Base-by-base conservation (phyloP, 495 filamentous ascomycete species). In the Delitschia confertaspora region DNA sequence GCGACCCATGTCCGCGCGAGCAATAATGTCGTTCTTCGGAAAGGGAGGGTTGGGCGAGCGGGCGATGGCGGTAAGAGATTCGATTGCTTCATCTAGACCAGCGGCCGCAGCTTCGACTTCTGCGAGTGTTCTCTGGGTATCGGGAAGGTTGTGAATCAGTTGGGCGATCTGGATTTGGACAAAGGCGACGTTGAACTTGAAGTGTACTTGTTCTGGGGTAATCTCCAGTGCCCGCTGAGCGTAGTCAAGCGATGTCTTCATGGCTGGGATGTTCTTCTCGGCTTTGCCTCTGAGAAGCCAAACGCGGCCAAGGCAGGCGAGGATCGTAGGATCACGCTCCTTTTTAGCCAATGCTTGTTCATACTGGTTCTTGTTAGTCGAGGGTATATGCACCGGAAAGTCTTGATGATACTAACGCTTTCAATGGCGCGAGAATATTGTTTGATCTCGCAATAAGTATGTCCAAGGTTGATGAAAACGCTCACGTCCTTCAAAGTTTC, bases 141-240 rank as follows among this genome's bases (percentile, higher is more conserved):
- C 82, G 19, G 71, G 68, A 14, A 95, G 71, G 35, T 65, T 69
- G 66, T 86, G 76, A n/a, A 94, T 74, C 26, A 83, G 70, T 19
- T 80, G 78, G 24, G 89, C 88, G 38, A 95, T 76, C 60, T 95
- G 87, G 47, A 93, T 87, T 58, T 96, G 88, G 13, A 95, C 86
- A 50, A 95, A 98, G 17, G 91, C 91, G 11, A 98, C 84, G 60
- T 98, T 98, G 74, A 98, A 98, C 59, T 89, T 82, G 57, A 91
- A 83, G 64, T 94, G 85, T 6, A 86, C 69, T 54, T 93, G 84
- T 14, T 88, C 83, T 1, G 87, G 84, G 0, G 83, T 77, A 29
- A 84, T 69, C 30, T 76, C 73, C 21, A 88, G 75, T 14, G 88
- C 87, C 69, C 73, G 83, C 52, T 83, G 76, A 3, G 91, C 87